Conservation (phyloP, 352 stramenopile species). For the Globisporangium parvum region DNA sequence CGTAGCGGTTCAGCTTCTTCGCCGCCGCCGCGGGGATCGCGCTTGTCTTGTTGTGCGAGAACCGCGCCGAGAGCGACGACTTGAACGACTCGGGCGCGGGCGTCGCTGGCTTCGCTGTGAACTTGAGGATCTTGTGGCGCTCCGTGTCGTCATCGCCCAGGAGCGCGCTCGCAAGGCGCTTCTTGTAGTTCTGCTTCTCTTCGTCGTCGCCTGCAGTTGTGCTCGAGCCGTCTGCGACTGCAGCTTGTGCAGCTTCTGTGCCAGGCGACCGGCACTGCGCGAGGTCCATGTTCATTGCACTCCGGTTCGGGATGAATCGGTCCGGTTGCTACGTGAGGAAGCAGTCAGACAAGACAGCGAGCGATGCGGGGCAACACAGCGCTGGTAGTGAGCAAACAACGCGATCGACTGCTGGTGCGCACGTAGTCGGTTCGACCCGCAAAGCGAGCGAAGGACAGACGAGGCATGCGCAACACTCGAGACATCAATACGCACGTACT, state of each 20-base stretch:
- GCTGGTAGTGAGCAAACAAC: background rate
- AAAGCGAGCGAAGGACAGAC: too few species aligned
- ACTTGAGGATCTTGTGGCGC: slow-evolving; percentile 96
- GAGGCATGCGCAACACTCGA: too few species aligned
- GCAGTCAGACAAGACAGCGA: background rate
- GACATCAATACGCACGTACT: too few species aligned
- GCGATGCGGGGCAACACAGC: background rate
- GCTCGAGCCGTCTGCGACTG: slow-evolving; percentile 3
- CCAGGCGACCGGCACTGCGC: slow-evolving; percentile 64
- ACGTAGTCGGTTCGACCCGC: too few species aligned
- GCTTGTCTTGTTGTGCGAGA: slow-evolving; percentile 95
- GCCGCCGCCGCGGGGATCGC: slow-evolving; percentile 52
- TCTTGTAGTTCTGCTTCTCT: slow-evolving; percentile 80
- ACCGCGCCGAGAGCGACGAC: slow-evolving; percentile 89
- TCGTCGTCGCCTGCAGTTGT: slow-evolving; percentile 39
- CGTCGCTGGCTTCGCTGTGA: slow-evolving; percentile 94
- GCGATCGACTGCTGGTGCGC: background rate
- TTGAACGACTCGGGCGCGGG: slow-evolving; percentile 92
- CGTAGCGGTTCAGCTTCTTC: slow-evolving; percentile 91
- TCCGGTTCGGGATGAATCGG: slow-evolving; percentile 82
- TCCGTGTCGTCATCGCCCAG: slow-evolving; percentile 67
- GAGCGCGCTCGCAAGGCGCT: slow-evolving; percentile 70
- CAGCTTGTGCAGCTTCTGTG: slow-evolving; percentile 40
- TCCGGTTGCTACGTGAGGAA: slow-evolving; percentile 34
- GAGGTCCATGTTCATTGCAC: slow-evolving; percentile 82